phyloP scores from a whole-genome alignment of 768 basidiomycete genomes.

The Phlebiopsis flavidoalba region DNA sequence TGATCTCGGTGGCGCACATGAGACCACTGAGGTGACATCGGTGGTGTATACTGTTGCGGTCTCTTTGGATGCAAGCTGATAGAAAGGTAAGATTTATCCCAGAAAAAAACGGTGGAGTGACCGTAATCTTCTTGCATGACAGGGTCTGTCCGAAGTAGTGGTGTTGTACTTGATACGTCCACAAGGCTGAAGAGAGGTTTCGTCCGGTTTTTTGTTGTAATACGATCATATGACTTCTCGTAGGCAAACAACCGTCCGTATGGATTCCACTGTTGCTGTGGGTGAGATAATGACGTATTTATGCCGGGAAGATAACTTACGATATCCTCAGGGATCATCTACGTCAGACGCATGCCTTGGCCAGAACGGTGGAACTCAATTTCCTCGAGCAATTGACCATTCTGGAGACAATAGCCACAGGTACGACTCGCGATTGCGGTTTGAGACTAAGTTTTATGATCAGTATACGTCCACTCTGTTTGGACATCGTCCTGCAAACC shows the following conservation, averaged over 20 bases:
- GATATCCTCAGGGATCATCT: constrained; percentile 85
- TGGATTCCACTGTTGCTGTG: constrained; percentile 51
- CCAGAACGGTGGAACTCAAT: constrained; percentile 90
- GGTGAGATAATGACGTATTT: background rate
- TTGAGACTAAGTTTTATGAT: constrained; percentile 43
- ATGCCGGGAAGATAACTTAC: constrained; percentile 40
- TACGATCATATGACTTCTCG: constrained; percentile 91
- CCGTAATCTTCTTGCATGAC: constrained; percentile 85
- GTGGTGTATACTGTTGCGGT: constrained; percentile 89
- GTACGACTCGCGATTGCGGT: constrained; percentile 86
- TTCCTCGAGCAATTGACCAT: constrained; percentile 96
- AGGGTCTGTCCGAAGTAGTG: constrained; percentile 96
- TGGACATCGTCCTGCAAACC: constrained; percentile 34
- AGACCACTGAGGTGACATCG: constrained; percentile 88
- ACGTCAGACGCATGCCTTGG: constrained; percentile 93
- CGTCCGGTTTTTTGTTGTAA: constrained; percentile 84
- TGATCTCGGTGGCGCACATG: constrained; percentile 93
- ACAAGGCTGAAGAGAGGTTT: constrained; percentile 77
- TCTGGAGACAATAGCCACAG: constrained; percentile 87
- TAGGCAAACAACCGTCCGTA: constrained; percentile 91
- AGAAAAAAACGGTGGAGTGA: background rate
- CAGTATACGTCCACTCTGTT: background rate
- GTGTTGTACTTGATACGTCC: constrained; percentile 96
- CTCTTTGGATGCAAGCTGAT: constrained; percentile 72
- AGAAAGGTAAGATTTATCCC: background rate